Evolutionary conservation across 139 green algal genomes (phyloP), one percentile per base, ranked within the genome.

Genomic region (Chlorella vulgaris): DNA sequence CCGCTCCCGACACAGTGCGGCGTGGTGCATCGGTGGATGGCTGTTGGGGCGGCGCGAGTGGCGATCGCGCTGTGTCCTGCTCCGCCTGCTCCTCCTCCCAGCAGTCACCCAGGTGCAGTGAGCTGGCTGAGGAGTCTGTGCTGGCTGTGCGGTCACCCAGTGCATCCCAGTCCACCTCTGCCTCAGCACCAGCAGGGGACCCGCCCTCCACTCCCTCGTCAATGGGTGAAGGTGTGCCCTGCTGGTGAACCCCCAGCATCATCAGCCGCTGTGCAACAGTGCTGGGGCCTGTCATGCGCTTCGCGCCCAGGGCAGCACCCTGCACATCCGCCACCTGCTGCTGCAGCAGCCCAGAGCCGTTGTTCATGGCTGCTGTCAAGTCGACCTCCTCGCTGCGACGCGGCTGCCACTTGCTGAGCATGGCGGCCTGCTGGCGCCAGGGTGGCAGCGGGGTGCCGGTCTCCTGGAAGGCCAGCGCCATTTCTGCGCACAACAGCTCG

Each of bases 331-430:
- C 35, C 33, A 60, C 29, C 10, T 39, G 71, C 50, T 24, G 29
- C 38, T 42, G 10, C 65, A 42, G 67, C 71, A 79, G 33, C 21
- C 73, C 73, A 10, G 73, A 28, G 51, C 73, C 66, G 35, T 81
- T 81, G 66, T 79, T 84, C 15, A 78, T 15, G 8, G 74, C 74
- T 0, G 74, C 74, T 26, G 74, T 71, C 29, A 88, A 40, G 61
- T 85, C 83, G 53, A 81, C 71, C 35, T 91, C 86, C 63, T 86
- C 69, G 33, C 78, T 87, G 39, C 86, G 88, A 47, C 88, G 78
- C 22, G 89, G 90, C 38, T 84, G 83, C 90, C 90, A 93, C 67
- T 93, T 93, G 81, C 68, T 84, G 53, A 90, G 68, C 86, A 93
- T 91, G 40, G 85, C 83, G n/a, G 81, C 62, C 18, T 74, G 43